Evolutionary conservation across 345 rosid genomes (phyloP).

Genomic region (Populus nigra): DNA sequence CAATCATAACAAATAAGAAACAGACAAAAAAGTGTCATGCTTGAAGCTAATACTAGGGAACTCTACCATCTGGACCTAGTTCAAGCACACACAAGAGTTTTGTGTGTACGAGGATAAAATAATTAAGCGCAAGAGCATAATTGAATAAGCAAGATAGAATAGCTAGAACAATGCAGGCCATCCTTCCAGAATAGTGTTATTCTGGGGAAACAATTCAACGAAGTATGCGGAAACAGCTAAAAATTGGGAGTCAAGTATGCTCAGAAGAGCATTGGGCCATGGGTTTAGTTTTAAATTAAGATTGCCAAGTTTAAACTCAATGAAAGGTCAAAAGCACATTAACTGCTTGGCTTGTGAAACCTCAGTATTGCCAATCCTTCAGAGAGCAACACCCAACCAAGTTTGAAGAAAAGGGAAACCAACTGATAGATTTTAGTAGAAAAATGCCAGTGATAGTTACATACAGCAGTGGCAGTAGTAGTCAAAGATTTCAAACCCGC

Average conservation of each 20-base stretch:
- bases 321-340: neutral
- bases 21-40: neutral
- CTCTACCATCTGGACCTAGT: neutral
- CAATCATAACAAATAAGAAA: neutral
- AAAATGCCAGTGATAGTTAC: conserved; percentile 18
- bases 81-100: neutral
- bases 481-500: conserved; percentile 98
- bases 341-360: neutral
- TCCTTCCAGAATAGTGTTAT: neutral
- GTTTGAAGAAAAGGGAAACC: neutral
- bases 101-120: neutral
- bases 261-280: neutral
- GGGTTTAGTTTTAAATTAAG: neutral
- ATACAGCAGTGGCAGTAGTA: conserved; percentile 86
- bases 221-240: neutral
- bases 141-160: neutral
- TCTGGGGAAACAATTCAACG: neutral
- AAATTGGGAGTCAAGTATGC: neutral
- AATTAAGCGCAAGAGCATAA: neutral
- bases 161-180: neutral
- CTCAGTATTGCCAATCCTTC: neutral
- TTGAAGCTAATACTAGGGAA: neutral
- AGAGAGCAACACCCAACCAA: neutral
- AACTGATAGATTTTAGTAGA: neutral
- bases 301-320: neutral